A percentile compares a stretch with the other conserved stretches of the same genome.
Evolutionary conservation across 2,329 filamentous ascomycete genomes (phyloP).

Genomic region (Daldinia sp.): DNA sequence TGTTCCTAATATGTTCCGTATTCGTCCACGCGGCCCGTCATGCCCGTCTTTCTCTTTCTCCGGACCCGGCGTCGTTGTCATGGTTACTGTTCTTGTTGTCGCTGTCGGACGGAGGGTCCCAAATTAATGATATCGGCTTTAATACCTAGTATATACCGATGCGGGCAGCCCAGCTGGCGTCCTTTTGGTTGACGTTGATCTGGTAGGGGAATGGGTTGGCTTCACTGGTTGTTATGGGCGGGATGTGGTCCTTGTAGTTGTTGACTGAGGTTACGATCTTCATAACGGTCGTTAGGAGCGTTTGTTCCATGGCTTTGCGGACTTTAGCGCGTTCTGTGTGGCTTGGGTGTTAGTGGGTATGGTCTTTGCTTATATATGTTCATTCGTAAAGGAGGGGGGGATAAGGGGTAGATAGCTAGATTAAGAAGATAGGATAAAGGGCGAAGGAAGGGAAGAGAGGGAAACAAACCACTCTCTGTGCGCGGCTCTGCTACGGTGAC

Average conservation of each 20-base stretch:
- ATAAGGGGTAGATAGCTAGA: not conserved
- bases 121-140: not conserved
- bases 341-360: constrained; percentile 6
- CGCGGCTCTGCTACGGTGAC: constrained; percentile 90
- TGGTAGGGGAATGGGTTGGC: constrained; percentile 95
- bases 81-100: too few species aligned
- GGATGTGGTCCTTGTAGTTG: constrained; percentile 92
- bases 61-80: not conserved
- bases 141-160: constrained; percentile 70
- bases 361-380: too few species aligned
- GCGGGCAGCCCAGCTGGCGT: constrained; percentile 78
- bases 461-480: constrained; percentile 80
- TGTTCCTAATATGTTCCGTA: not conserved
- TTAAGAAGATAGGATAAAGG: not conserved
- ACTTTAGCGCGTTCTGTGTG: constrained; percentile 83
- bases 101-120: not conserved
- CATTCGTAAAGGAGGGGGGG: too few species aligned
- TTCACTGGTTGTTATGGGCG: constrained; percentile 91
- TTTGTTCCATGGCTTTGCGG: constrained; percentile 88
- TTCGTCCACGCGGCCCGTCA: too few species aligned
- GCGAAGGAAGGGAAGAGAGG: not conserved
- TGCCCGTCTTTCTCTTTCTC: too few species aligned
- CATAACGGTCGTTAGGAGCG: constrained; percentile 84
- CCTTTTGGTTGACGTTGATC: constrained; percentile 86
- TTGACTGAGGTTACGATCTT: constrained; percentile 91